A percentile compares a stretch with the other conserved stretches of the same genome.
Conservation (phyloP, 2,329 filamentous ascomycete genomes). For the Scedosporium apiospermum region DNA sequence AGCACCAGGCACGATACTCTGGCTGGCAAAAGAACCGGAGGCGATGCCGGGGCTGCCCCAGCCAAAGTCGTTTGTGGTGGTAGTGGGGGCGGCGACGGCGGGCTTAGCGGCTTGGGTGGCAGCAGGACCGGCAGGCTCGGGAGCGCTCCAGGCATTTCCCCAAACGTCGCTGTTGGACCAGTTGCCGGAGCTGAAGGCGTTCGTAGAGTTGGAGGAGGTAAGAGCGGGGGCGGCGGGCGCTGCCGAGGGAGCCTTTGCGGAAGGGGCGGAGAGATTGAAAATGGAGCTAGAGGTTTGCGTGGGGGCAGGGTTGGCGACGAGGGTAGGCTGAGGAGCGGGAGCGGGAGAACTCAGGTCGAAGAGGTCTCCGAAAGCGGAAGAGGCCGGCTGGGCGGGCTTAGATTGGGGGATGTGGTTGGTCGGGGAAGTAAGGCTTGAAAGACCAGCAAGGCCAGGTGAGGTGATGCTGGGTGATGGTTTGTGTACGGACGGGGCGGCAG, state of each 20-base stretch:
- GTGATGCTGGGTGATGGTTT: constrained; percentile 45
- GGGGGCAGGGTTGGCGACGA: constrained; percentile 23
- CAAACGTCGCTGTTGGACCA: constrained; percentile 61
- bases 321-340: constrained; percentile 22
- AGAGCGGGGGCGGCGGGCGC: constrained; percentile 30
- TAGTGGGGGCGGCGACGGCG: constrained; percentile 20
- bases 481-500: constrained; percentile 34
- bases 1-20: constrained; percentile 51
- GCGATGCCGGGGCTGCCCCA: constrained; percentile 35
- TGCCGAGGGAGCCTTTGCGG: constrained; percentile 31
- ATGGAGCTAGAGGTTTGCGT: constrained; percentile 48
- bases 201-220: constrained; percentile 19
- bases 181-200: constrained; percentile 27
- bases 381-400: constrained; percentile 33
- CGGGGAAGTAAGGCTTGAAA: constrained; percentile 50
- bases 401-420: constrained; percentile 23
- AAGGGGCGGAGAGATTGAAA: constrained; percentile 66
- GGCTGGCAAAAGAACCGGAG: constrained; percentile 41
- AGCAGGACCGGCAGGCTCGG: constrained; percentile 46
- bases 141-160: constrained; percentile 78
- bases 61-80: constrained; percentile 50
- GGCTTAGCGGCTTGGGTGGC: constrained; percentile 48
- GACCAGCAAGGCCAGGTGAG: constrained; percentile 48
- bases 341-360: constrained; percentile 63
- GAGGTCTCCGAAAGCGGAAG: constrained; percentile 63